phyloP scores from a whole-genome alignment of 176 grass and related monocot species.

The Olyra latifolia region DNA sequence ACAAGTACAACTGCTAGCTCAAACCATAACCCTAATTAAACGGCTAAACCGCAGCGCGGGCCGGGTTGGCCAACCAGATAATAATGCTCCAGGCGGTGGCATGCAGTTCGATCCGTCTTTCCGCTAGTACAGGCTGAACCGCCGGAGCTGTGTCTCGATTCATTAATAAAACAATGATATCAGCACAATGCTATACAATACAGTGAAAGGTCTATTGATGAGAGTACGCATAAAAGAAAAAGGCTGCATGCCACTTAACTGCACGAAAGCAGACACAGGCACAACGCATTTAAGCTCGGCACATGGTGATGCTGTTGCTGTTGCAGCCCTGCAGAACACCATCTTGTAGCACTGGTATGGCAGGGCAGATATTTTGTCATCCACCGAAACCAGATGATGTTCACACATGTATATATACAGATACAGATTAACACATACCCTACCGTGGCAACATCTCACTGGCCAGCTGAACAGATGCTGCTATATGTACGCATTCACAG shows the following conservation, averaged over 20 bases:
- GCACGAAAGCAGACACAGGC: background rate
- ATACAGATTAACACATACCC: background rate
- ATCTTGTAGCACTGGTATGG: background rate
- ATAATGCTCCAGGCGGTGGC: background rate
- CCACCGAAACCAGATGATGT: background rate
- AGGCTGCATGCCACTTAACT: conserved; percentile 12
- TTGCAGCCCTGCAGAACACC: background rate
- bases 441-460: background rate
- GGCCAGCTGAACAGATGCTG: background rate
- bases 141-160: background rate
- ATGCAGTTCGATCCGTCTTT: conserved; percentile 4
- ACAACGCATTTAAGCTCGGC: conserved; percentile 25
- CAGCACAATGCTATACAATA: background rate
- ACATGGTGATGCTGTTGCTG: background rate
- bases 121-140: background rate
- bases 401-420: background rate
- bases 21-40: no score
- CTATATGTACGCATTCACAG: background rate
- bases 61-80: no score
- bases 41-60: background rate
- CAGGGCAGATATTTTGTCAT: background rate
- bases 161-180: background rate
- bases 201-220: background rate
- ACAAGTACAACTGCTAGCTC: no score
- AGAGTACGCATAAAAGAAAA: background rate